Base-by-base conservation (phyloP, 2,329 filamentous ascomycete species). In the Colletotrichum aenigma region DNA sequence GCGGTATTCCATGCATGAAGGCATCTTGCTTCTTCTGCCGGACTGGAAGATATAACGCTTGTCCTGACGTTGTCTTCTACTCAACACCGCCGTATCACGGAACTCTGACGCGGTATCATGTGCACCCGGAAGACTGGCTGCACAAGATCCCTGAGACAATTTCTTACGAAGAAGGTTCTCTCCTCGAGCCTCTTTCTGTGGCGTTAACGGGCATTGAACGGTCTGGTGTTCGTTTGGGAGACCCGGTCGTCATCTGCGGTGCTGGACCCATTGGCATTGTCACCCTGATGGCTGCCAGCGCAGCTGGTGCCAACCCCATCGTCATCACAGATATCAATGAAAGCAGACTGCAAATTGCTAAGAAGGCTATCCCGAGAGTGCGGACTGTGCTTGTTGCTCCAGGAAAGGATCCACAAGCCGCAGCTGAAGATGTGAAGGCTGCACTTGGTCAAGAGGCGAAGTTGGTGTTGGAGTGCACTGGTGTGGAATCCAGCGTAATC, bases 381-480 rank as follows among this genome's bases (percentile, higher is more conserved):
- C 56, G 71, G n/a, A 74, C 66, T 32, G 43, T 74, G 16, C 58
- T 74, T 26, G 34, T 74, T 48, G 18, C 38, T 13, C 43, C 55
- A 4, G 66, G 66, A 1, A 74, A 74, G 18, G 71, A 74, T 18
- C 28, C 66, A 18, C 56, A 58, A 26, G 58, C 24, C 21, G 43
- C 38, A 10, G 71, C 77, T 7, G 79, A 79, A 68, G 79, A 82
- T 61, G 78, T 81, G 66, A 78, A 78, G 64, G 78, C 77, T 7
- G 66, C 80, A 4, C 82, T 82, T 21, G 76, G 66, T 7, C 66
- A 74, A 32, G 71, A 93, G 79, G 91, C 92, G 3, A 87, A 89
- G 32, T 83, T 93, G 36, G 90, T 89, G 4, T 86, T 94, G 81
- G 93, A 94, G 81, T 94, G 92, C 84, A 94, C 92, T 0, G 93